Evolutionary conservation across 371 early-diverging fungal genomes (phyloP), one percentile per base, ranked within the genome.

Genomic region (Batkoa obscura): DNA sequence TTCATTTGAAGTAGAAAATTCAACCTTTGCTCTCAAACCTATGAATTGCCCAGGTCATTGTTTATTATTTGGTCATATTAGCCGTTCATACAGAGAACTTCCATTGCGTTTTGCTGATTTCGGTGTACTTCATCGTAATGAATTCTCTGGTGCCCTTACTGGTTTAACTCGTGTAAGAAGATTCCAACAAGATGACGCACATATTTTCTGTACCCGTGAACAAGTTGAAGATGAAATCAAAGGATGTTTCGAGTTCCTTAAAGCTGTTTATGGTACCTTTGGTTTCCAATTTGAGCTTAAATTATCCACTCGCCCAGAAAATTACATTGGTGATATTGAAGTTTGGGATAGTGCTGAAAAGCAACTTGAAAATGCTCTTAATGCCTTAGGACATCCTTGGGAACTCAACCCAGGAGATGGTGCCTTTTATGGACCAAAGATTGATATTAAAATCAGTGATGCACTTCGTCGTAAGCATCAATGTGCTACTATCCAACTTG

Each of bases 391-490:
- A 9, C 59, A 71, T 23, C 59, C 63, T 6, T 99, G 96, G 94
- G 75, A 76, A 43, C 52, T 98, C 46, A 97, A 99, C 62, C 86
- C 84, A 41, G 99, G 98, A 4, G 99, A 99, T 71, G 99, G 99
- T 35, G 99, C 99, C 3, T 99, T 99, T 71, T 99, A 99, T 72
- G 99, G 99, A 0, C 99, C 99, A 57, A 99, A 99, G 75, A 97
- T 99, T 64, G 99, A 99, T 72, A 99, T 99, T 50, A 88, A 88
- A 60, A 83, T 99, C 54, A 69, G 80, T 43, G 99, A 99, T 65
- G 98, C 99, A 2, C 75, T 93, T 3, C 78, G 84, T 41, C 80
- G 97, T 51, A 75, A 80, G 15, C 90, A 88, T 63, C 99, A 99
- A 69, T 98, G 98, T 58, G 99, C 98, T 30, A 99, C 99, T 0